Conservation (phyloP, 305 asterid species). For the Plantago coronopus region DNA sequence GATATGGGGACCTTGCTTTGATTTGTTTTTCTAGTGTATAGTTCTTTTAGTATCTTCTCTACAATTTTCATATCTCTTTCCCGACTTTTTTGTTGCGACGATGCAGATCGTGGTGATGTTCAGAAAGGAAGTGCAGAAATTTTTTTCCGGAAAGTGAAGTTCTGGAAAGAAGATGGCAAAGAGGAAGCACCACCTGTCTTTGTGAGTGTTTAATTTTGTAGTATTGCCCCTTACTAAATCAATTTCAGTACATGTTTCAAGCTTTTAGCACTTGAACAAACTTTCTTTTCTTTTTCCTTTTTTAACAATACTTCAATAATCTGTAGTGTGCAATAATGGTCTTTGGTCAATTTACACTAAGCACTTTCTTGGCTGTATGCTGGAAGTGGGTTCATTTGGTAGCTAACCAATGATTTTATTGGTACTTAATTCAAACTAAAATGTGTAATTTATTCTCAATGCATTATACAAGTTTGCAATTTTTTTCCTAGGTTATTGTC, state of each 20-base stretch:
- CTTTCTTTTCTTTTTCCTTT: not conserved
- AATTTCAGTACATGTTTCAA: conserved; percentile 10
- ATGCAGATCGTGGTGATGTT: conserved; percentile 88
- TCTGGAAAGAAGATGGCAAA: conserved; percentile 95
- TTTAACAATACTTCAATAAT: not conserved
- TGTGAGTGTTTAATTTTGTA: conserved; percentile 61
- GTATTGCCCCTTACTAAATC: conserved; percentile 5
- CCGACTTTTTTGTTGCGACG: conserved; percentile 20
- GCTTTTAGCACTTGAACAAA: not conserved
- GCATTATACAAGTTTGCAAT: too few relatives aligned
- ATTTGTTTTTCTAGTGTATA: not conserved
- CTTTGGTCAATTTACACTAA: too few relatives aligned
- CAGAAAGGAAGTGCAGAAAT: conserved; percentile 97
- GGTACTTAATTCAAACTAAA: too few relatives aligned
- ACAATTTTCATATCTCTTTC: conserved; percentile 8
- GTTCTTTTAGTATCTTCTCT: not conserved
- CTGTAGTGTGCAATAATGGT: too few relatives aligned
- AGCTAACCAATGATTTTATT: too few relatives aligned
- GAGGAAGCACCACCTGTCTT: conserved; percentile 99
- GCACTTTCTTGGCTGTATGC: too few relatives aligned
- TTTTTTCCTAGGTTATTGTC: too few relatives aligned
- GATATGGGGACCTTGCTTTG: not conserved
- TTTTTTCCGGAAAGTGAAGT: conserved; percentile 97
- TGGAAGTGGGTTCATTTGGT: too few relatives aligned
- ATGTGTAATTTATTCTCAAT: too few relatives aligned